phyloP scores from a whole-genome alignment of 345 rosid genomes.

The Euphorbia lathyris region DNA sequence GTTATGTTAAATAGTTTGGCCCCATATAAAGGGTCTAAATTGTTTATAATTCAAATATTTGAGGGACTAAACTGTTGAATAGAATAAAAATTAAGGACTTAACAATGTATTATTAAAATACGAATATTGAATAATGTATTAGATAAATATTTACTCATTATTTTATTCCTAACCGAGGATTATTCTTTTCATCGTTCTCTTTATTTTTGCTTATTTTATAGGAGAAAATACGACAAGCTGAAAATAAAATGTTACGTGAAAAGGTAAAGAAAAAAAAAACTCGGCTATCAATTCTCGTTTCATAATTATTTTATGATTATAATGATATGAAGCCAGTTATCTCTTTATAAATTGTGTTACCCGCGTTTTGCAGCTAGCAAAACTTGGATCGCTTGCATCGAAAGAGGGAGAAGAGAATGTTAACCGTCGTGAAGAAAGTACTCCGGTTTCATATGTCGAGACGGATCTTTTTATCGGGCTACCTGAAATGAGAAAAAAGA shows the following conservation, averaged over 20 bases:
- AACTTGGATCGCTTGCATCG: background rate
- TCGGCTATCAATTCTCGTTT: background rate
- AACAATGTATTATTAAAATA: too few species aligned
- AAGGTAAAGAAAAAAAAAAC: conserved; percentile 2
- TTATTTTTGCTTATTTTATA: background rate
- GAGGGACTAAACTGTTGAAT: too few species aligned
- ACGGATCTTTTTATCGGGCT: conserved; percentile 82
- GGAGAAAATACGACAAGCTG: conserved; percentile 17
- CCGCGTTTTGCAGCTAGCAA: conserved; percentile 2
- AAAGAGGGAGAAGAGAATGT: background rate
- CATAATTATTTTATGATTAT: too few species aligned
- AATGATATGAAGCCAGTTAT: too few species aligned
- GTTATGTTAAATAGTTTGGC: too few species aligned
- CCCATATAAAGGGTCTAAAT: too few species aligned
- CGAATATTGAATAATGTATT: too few species aligned
- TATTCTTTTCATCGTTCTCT: background rate
- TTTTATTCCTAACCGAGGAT: background rate
- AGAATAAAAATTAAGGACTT: too few species aligned
- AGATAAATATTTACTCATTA: too few species aligned
- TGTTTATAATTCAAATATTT: too few species aligned
- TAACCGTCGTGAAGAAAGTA: conserved; percentile 29
- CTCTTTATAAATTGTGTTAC: too few species aligned
- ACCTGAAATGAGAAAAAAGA: conserved; percentile 52
- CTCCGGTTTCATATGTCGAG: conserved; percentile 71
- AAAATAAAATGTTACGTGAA: conserved; percentile 15